Base-by-base conservation (phyloP, 2,329 filamentous ascomycete species). In the Neonectria punicea region DNA sequence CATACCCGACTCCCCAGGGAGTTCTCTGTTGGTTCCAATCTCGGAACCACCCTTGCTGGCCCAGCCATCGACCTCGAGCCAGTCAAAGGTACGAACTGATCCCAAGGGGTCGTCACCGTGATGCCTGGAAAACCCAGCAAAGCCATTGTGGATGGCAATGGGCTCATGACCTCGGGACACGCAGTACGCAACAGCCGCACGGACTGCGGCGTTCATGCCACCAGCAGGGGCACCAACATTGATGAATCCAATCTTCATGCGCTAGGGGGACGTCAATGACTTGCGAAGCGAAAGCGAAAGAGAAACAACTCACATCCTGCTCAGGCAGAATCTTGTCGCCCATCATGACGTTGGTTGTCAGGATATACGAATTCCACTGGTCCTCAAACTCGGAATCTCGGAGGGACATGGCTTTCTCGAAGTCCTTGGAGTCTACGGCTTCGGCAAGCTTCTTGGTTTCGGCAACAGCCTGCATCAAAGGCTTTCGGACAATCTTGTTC, bases 141-240 rank as follows among this genome's bases (percentile, higher is more conserved):
- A 99, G 28, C 96, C 96, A 75, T 99, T 99, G 82, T 98, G 93
- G 61, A 99, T 94, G 18, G 93, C 95, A 74, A 98, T 80, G 4
- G 96, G 93, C 57, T 93, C 93, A 79, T 99, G 96, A n/a, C 96
- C 96, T 64, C 94, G 89, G 49, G 92, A 92, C 63, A 97, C 80
- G 78, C 94, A 98, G 84, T 98, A 98, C 34, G 94, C 93, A 18
- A 98, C 94, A 14, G 93, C 95, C 32, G 93, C 95, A 71, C 96
- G 90, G 20, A 97, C 96, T 46, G 96, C 96, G 30, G 95, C 94
- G 80, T 99, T 99, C 93, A 99, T 98, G 74, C 96, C 96, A 79
- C 96, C 96, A 32, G 96, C 96, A 8, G 96, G 96, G 13, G 96
- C 96, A 74, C 96, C 96, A 25, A 98, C 94, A 75, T 98, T 97